These are phyloP conservation scores for Lichtheimia ornata DNA, from an alignment of 371 early-diverging fungal genomes.

Conservation along the genomic window DNA sequence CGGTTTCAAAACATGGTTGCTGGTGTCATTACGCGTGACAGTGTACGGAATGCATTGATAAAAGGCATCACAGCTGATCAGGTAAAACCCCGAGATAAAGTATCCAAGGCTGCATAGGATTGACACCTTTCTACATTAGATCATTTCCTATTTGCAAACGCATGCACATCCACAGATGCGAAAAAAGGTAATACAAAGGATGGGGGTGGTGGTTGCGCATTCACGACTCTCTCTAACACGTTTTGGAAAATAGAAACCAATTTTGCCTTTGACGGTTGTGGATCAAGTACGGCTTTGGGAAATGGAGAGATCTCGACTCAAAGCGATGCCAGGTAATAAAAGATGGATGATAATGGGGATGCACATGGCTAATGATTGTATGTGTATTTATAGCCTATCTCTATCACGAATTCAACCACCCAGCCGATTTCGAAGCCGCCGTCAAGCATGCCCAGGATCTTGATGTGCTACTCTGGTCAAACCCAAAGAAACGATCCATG, in stretches of 20 bases:
- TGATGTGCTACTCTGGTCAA: constrained; percentile 82
- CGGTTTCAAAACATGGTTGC: constrained; percentile 96
- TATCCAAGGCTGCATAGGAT: background rate
- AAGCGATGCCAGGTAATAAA: constrained; percentile 49
- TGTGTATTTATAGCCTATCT: constrained; percentile 58
- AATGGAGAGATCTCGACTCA: constrained; percentile 90
- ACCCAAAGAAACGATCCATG: constrained; percentile 59
- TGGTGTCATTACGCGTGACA: constrained; percentile 91
- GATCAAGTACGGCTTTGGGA: constrained; percentile 99
- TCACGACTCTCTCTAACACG: no score
- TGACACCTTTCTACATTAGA: constrained; percentile 39
- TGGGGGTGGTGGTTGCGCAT: no score
- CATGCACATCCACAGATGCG: constrained; percentile 95
- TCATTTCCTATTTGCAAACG: constrained; percentile 83
- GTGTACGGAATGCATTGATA: constrained; percentile 83
- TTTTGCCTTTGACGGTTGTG: constrained; percentile 91
- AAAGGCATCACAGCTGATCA: constrained; percentile 98
- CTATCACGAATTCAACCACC: constrained; percentile 80
- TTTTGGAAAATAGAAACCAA: constrained; percentile 50
- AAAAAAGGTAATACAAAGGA: constrained; percentile 50
- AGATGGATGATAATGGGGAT: background rate
- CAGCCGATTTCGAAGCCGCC: constrained; percentile 77
- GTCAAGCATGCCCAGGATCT: constrained; percentile 76
- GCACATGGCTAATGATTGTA: background rate
- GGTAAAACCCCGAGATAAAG: constrained; percentile 34